Evolutionary conservation across 1,284 basidiomycete species (phyloP).

Genomic region (Trametes polyzona): DNA sequence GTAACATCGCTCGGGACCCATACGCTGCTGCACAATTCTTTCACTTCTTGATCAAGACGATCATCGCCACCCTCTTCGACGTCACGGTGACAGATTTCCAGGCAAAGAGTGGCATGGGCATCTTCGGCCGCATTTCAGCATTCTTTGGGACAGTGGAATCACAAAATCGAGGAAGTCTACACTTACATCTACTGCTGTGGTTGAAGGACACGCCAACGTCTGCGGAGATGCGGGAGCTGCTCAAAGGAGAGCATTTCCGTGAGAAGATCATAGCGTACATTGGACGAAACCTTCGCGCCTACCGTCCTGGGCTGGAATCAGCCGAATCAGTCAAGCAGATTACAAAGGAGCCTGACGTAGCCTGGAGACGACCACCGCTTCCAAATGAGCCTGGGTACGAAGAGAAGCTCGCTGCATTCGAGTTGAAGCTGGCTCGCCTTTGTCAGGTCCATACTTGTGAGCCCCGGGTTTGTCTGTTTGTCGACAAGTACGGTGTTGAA

Average conservation of each 20-base stretch:
- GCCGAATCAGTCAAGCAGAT: background rate
- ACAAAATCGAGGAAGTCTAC: slow-evolving; percentile 36
- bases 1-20: slow-evolving; percentile 42
- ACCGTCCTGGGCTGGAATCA: slow-evolving; percentile 22
- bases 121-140: slow-evolving; percentile 28
- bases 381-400: background rate
- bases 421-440: slow-evolving; percentile 22
- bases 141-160: slow-evolving; percentile 37
- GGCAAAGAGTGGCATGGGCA: slow-evolving; percentile 22
- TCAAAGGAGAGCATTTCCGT: slow-evolving; percentile 16
- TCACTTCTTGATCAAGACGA: slow-evolving; percentile 38
- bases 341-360: background rate
- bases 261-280: slow-evolving; percentile 33
- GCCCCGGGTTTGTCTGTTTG: slow-evolving; percentile 28
- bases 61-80: slow-evolving; percentile 41
- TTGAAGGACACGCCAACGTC: slow-evolving; percentile 32
- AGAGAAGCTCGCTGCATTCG: background rate
- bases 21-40: slow-evolving; percentile 45
- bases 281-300: slow-evolving; percentile 32
- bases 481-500: slow-evolving; percentile 24
- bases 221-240: background rate
- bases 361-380: background rate
- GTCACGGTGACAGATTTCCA: slow-evolving; percentile 28
- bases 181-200: slow-evolving; percentile 37
- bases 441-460: slow-evolving; percentile 39